These are phyloP conservation scores for Cryptosporidium sp. DNA, from an alignment of 169 alveolate genomes.

Conservation along the genomic window DNA sequence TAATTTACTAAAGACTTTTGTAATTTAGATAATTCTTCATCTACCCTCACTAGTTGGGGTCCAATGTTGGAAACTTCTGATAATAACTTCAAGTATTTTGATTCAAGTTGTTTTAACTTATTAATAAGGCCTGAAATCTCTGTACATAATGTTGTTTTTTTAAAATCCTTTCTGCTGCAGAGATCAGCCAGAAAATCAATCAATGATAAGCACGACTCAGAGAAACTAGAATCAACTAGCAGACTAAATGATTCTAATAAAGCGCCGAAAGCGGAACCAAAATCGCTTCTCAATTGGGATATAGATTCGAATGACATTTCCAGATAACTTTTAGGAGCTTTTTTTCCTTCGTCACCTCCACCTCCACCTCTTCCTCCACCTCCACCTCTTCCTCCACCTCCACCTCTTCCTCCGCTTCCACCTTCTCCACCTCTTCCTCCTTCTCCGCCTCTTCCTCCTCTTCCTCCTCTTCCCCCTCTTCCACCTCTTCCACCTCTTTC, in stretches of 20 bases:
- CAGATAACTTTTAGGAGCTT: background rate
- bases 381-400: background rate
- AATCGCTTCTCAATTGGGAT: background rate
- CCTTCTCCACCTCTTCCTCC: conserved; percentile 4
- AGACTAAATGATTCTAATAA: background rate
- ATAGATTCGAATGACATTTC: background rate
- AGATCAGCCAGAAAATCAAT: background rate
- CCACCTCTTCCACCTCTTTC: background rate
- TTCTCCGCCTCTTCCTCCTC: background rate
- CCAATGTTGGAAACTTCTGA: background rate
- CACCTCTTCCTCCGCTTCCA: background rate
- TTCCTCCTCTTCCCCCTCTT: background rate
- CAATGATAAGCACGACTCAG: background rate
- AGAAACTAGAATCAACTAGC: background rate
- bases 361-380: background rate
- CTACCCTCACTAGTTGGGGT: background rate
- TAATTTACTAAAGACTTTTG: background rate
- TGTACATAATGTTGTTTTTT: background rate
- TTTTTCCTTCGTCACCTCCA: background rate
- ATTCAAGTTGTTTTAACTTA: background rate
- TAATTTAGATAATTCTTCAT: background rate
- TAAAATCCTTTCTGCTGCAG: background rate
- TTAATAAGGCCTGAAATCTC: background rate
- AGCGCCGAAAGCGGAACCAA: background rate
- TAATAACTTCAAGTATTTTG: background rate